Evolutionary conservation across 345 rosid genomes (phyloP).

Genomic region (Aegle marmelos): DNA sequence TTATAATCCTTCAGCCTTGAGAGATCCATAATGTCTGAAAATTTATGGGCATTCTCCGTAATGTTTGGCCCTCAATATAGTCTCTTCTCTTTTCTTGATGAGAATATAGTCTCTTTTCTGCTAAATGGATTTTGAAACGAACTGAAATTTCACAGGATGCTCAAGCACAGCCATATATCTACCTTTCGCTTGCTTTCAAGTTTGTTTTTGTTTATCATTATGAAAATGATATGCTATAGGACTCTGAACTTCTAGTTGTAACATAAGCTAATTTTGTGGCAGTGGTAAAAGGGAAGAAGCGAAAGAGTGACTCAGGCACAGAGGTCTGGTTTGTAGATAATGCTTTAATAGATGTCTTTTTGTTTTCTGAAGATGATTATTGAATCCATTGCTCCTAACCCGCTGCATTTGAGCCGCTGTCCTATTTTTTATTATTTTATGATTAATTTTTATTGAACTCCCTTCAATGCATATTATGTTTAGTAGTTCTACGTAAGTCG

Average conservation of each 20-base stretch:
- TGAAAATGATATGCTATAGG: neutral
- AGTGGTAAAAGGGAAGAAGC: conserved; percentile 81
- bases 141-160: neutral
- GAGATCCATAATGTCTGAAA: neutral
- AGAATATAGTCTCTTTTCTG: neutral
- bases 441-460: neutral
- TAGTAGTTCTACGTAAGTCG: neutral
- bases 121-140: neutral
- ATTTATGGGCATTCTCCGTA: no score
- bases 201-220: neutral
- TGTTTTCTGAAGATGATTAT: neutral
- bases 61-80: no score
- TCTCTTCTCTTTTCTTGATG: no score
- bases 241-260: conserved; percentile 5
- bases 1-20: neutral
- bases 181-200: neutral
- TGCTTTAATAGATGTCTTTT: neutral
- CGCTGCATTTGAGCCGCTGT: neutral
- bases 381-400: conserved; percentile 9
- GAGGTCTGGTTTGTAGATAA: conserved; percentile 59
- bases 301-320: conserved; percentile 68
- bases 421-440: neutral
- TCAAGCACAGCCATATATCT: neutral
- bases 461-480: neutral
- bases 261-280: conserved; percentile 30